Conservation (phyloP, 805 yeast genomes). For the Ascoidea tarda region DNA sequence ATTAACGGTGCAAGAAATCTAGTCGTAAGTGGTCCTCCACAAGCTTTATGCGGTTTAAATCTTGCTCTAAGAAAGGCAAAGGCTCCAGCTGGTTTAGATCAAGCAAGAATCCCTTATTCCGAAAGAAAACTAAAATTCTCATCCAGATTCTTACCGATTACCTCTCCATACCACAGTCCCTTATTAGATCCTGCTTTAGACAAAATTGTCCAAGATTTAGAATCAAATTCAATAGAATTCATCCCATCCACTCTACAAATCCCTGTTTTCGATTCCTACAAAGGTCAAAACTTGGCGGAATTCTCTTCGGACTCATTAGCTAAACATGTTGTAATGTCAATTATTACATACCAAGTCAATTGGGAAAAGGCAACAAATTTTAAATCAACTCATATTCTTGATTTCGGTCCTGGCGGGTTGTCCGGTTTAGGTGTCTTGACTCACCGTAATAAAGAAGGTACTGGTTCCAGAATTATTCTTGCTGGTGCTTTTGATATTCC, state of each 20-base stretch:
- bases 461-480: conserved; percentile 87
- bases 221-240: conserved; percentile 43
- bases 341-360: conserved; percentile 79
- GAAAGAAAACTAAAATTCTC: conserved; percentile 91
- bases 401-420: conserved; percentile 98
- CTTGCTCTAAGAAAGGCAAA: conserved; percentile 84
- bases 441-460: conserved; percentile 96
- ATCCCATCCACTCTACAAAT: conserved; percentile 41
- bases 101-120: conserved; percentile 84
- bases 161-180: conserved; percentile 95
- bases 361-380: conserved; percentile 89
- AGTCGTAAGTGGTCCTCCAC: conserved; percentile 97
- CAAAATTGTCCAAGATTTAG: conserved; percentile 51
- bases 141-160: conserved; percentile 86
- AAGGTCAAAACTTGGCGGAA: conserved; percentile 65
- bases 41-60: conserved; percentile 91
- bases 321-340: conserved; percentile 63
- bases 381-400: conserved; percentile 76
- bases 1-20: conserved; percentile 92
- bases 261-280: conserved; percentile 85
- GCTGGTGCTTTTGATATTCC: conserved; percentile 75
- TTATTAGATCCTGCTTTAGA: conserved; percentile 62
- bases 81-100: conserved; percentile 90
- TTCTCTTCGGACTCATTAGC: conserved; percentile 36
- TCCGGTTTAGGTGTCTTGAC: conserved; percentile 94